Evolutionary conservation across 345 rosid species (phyloP).

Genomic region (Limnanthes douglasii): DNA sequence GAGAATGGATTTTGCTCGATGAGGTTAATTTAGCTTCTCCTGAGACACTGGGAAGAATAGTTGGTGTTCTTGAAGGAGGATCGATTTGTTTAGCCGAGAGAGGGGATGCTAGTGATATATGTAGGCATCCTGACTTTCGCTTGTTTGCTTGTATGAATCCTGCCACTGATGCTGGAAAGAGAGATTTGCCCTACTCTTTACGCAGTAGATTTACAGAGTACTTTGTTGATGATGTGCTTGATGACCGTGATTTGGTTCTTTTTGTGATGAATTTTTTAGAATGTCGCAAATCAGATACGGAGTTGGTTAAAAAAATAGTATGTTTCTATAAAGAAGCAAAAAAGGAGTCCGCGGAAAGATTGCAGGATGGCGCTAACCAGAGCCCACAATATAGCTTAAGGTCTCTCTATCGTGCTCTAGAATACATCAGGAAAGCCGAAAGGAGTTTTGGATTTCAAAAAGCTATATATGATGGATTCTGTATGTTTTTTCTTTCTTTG

Average conservation of each 20-base stretch:
- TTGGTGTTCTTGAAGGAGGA: slow-evolving; percentile 92
- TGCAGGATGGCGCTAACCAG: slow-evolving; percentile 99
- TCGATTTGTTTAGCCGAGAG: slow-evolving; percentile 94
- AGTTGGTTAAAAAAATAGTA: slow-evolving; percentile 37
- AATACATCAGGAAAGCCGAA: slow-evolving; percentile 58
- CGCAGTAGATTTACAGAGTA: slow-evolving; percentile 83
- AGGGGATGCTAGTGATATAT: slow-evolving; percentile 59
- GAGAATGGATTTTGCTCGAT: slow-evolving; percentile 92
- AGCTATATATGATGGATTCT: slow-evolving; percentile 76
- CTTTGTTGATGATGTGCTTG: slow-evolving; percentile 71
- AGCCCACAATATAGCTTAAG: slow-evolving; percentile 93
- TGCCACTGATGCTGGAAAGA: slow-evolving; percentile 97
- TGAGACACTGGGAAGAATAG: slow-evolving; percentile 79
- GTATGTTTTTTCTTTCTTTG: slow-evolving; percentile 81
- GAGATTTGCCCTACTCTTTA: slow-evolving; percentile 66
- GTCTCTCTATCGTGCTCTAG: slow-evolving; percentile 84
- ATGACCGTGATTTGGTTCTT: slow-evolving; percentile 55
- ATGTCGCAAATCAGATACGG: slow-evolving; percentile 32
- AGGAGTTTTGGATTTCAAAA: slow-evolving; percentile 39
- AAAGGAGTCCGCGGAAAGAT: slow-evolving; percentile 62
- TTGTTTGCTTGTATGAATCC: slow-evolving; percentile 97
- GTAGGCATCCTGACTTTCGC: slow-evolving; percentile 65
- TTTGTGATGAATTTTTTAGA: slow-evolving; percentile 59
- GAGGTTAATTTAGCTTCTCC: slow-evolving; percentile 95
- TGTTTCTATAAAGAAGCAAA: slow-evolving; percentile 67